Percentiles rank a stretch among this genome's conserved stretches.
phyloP scores from a whole-genome alignment of 345 rosid species.

The Geranium brycei region DNA sequence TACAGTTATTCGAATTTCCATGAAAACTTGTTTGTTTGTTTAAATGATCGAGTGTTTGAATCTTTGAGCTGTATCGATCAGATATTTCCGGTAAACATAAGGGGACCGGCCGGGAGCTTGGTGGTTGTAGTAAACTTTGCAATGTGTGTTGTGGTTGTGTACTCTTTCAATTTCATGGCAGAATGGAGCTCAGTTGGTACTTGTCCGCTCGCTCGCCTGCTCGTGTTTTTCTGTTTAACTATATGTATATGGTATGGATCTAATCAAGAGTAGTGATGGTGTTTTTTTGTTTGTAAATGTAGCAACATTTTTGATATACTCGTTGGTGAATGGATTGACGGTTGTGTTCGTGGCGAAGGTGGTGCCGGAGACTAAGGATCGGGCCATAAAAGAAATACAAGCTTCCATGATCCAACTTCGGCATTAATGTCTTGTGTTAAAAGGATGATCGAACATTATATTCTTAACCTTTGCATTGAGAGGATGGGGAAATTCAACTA shows the following conservation, averaged over 20 bases:
- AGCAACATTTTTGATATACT: constrained; percentile 52
- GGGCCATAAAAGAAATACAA: constrained; percentile 50
- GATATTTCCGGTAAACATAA: constrained; percentile 44
- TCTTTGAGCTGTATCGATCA: no score
- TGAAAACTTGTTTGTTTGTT: no score
- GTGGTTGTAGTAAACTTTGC: constrained; percentile 33
- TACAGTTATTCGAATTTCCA: background rate
- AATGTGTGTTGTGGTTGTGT: constrained; percentile 33
- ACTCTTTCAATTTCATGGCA: constrained; percentile 38
- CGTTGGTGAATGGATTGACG: constrained; percentile 12
- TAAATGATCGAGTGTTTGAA: no score
- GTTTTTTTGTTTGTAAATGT: background rate
- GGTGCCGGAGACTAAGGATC: constrained; percentile 55
- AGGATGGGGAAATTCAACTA: no score
- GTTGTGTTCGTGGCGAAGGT: constrained; percentile 30
- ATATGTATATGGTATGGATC: background rate
- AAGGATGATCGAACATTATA: no score
- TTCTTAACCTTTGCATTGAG: no score
- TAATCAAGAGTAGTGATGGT: background rate
- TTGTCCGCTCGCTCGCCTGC: background rate
- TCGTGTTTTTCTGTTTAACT: background rate
- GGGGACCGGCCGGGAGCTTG: constrained; percentile 46
- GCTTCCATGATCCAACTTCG: constrained; percentile 5
- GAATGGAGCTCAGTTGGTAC: constrained; percentile 44
- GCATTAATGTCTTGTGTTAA: no score